A percentile compares a stretch with the other conserved stretches of the same genome.
phyloP scores from a whole-genome alignment of 305 asterid species.

The Stenogyne calaminthoides region DNA sequence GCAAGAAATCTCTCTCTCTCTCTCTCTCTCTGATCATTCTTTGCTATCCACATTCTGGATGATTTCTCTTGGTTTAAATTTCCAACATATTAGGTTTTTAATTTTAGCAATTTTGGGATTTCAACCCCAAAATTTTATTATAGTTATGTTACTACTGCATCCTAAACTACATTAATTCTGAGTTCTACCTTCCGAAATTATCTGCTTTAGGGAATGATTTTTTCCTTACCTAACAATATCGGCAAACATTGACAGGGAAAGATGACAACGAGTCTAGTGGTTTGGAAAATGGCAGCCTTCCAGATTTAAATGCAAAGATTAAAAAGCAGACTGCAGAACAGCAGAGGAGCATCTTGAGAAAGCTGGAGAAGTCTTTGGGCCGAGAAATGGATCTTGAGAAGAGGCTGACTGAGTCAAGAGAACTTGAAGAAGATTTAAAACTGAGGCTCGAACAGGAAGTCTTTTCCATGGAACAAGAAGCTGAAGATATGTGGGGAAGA shows the following conservation, averaged over 20 bases:
- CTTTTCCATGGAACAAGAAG: slow-evolving; percentile 68
- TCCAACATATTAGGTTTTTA: background rate
- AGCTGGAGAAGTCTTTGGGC: slow-evolving; percentile 93
- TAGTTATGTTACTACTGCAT: slow-evolving; percentile 12
- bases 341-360: slow-evolving; percentile 72
- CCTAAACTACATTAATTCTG: slow-evolving; percentile 1
- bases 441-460: slow-evolving; percentile 68
- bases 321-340: slow-evolving; percentile 85
- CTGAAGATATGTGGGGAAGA: slow-evolving; percentile 65
- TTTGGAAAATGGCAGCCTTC: slow-evolving; percentile 39
- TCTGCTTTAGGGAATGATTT: slow-evolving; percentile 14
- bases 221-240: slow-evolving; percentile 20
- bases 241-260: slow-evolving; percentile 49
- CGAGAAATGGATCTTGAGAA: slow-evolving; percentile 87
- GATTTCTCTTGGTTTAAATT: slow-evolving; percentile 7
- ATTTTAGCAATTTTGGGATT: slow-evolving; percentile 17
- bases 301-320: slow-evolving; percentile 57
- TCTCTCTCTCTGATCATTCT: background rate
- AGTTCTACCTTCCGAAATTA: slow-evolving; percentile 3
- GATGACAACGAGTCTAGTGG: slow-evolving; percentile 43
- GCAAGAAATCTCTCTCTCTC: background rate
- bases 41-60: slow-evolving; percentile 14
- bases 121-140: background rate
- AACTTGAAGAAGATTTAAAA: slow-evolving; percentile 65
- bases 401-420: slow-evolving; percentile 72